Evolutionary conservation across 371 early-diverging fungal genomes (phyloP).

Genomic region (Lichtheimia ramosa): DNA sequence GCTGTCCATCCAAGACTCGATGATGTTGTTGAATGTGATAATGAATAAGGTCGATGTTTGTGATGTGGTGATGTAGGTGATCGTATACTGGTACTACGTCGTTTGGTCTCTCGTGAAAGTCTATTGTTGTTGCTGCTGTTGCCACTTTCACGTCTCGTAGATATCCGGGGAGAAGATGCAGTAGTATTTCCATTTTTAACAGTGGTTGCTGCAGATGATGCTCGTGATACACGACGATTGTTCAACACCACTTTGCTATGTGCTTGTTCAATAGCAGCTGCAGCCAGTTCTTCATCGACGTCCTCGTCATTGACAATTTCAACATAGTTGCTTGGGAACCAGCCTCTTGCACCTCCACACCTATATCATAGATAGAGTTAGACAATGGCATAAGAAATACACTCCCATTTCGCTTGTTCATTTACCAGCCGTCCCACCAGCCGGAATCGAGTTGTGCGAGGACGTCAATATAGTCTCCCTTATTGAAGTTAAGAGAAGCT

Average conservation of each 20-base stretch:
- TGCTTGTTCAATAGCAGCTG: too few species aligned
- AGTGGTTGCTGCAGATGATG: too few species aligned
- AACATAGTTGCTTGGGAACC: constrained; percentile 90
- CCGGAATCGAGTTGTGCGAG: constrained; percentile 81
- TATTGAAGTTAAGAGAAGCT: constrained; percentile 68
- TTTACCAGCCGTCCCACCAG: constrained; percentile 88
- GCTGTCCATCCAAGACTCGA: constrained; percentile 17
- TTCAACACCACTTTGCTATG: too few species aligned
- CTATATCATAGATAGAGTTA: constrained; percentile 9
- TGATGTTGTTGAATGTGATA: constrained; percentile 6
- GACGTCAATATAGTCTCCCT: constrained; percentile 83
- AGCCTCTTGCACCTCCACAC: constrained; percentile 68
- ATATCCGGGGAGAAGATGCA: neutral
- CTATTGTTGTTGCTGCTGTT: neutral
- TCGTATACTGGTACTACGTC: neutral
- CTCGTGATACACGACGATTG: too few species aligned
- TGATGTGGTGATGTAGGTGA: neutral
- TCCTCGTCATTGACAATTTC: constrained; percentile 29
- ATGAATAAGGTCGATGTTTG: constrained; percentile 10
- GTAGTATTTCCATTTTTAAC: neutral
- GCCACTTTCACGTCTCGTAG: too few species aligned
- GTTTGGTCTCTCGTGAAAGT: neutral
- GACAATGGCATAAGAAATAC: neutral
- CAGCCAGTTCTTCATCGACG: constrained; percentile 6
- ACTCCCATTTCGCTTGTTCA: neutral